Evolutionary conservation across 1,139 yeast genomes (phyloP), one percentile per base, ranked within the genome.

Genomic region (Candida tropicalis): DNA sequence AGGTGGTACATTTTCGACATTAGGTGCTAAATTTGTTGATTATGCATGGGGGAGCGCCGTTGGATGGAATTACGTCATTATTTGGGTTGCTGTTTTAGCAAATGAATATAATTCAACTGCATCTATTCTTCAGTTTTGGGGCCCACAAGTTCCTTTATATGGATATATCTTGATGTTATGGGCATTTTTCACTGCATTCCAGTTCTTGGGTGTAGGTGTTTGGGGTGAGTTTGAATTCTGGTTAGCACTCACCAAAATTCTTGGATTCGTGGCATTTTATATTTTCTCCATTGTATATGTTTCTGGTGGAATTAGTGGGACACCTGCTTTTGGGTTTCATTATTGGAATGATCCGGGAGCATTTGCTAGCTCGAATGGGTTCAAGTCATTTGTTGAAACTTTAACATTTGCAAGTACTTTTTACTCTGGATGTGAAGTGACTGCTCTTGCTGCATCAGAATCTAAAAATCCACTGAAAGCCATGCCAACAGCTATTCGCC

Each of bases 181-280:
- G 84, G 61, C 60, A 15, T 72, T 71, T 2, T 80, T 82, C 52
- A 56, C 76, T 47, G 74, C 65, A 4, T 77, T 81, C 56, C 84
- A 79, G 54, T 70, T 80, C 44, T 59, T 80, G 36, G 85, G 85
- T 0, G 84, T 81, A 2, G 64, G 67, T 4, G 75, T 75, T 1
- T 82, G 79, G 55, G 96, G 95, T 31, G 87, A 82, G 56, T 75
- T 80, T 12, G 88, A 82, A 59, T 82, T 73, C 56, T 79, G 84
- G 82, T 64, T 82, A 24, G 86, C 87, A 0, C 58, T 79, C 42
- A 58, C 77, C 54, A 82, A 82, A 58, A 66, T 82, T 12, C 53
- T 74, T 5, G 83, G 82, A 1, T 63, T 82, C 26, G 58, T 75
- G 5, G 85, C 84, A 2, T 80, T 76, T 54, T 81, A 82, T 59